These are phyloP conservation scores for Xerocomus brunneocitrinus DNA, from an alignment of 768 basidiomycete species.

Conservation along the genomic window DNA sequence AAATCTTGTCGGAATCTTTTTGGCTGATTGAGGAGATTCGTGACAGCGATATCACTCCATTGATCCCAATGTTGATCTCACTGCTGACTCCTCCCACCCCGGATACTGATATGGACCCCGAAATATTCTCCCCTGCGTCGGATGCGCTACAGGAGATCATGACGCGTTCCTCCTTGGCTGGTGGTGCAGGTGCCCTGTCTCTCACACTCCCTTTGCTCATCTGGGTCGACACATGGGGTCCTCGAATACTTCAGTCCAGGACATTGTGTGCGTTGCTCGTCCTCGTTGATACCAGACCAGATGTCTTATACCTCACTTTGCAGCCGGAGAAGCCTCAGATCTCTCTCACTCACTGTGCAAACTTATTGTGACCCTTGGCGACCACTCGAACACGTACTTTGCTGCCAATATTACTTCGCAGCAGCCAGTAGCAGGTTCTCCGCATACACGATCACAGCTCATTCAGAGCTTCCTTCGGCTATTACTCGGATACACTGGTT, in stretches of 20 bases:
- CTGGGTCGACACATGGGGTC: conserved; percentile 63
- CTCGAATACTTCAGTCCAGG: conserved; percentile 38
- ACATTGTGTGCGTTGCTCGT: conserved; percentile 31
- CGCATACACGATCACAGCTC: conserved; percentile 44
- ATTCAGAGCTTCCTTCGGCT: conserved; percentile 69
- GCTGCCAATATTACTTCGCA: conserved; percentile 60
- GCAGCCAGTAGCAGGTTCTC: conserved; percentile 31
- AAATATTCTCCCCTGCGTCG: conserved; percentile 58
- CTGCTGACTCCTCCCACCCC: conserved; percentile 33
- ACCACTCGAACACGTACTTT: conserved; percentile 80
- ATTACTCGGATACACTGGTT: conserved; percentile 69
- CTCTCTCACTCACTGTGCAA: conserved; percentile 73
- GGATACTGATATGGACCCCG: conserved; percentile 39
- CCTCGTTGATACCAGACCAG: neutral
- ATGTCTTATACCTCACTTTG: neutral
- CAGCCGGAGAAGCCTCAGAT: conserved; percentile 39
- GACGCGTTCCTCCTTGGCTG: conserved; percentile 64
- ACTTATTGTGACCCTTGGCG: conserved; percentile 74
- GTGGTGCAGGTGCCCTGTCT: conserved; percentile 62
- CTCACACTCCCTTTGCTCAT: conserved; percentile 84
- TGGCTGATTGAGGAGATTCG: conserved; percentile 1
- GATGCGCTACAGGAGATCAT: conserved; percentile 77
- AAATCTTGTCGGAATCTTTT: too few relatives aligned
- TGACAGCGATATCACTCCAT: conserved; percentile 59
- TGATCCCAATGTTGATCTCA: conserved; percentile 63